Conservation (phyloP, 2,329 filamentous ascomycete species). For the Calonectria ilicicola region DNA sequence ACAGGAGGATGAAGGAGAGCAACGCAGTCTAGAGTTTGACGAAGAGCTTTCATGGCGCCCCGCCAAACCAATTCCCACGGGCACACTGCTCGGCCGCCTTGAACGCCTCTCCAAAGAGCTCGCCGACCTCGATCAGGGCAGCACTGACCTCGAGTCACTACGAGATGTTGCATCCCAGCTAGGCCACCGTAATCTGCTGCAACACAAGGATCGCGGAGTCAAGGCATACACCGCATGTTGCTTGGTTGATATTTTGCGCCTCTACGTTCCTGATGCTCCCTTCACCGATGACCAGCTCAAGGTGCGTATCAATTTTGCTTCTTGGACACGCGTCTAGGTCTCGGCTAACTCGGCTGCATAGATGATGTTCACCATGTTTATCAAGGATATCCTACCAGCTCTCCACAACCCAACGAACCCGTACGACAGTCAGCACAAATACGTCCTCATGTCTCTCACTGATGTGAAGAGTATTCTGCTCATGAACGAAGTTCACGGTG, state of each 20-base stretch:
- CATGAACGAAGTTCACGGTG: constrained; percentile 86
- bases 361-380: constrained; percentile 94
- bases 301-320: constrained; percentile 60
- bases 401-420: constrained; percentile 88
- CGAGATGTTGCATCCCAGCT: constrained; percentile 87
- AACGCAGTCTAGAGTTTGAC: constrained; percentile 77
- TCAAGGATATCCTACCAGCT: constrained; percentile 84
- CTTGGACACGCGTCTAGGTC: not conserved
- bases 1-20: constrained; percentile 42
- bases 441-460: constrained; percentile 87
- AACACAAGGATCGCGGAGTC: constrained; percentile 94
- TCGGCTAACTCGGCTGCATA: constrained; percentile 52
- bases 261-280: constrained; percentile 95
- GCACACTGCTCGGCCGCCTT: constrained; percentile 84
- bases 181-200: constrained; percentile 82
- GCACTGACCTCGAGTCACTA: constrained; percentile 85
- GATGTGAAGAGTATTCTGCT: constrained; percentile 96
- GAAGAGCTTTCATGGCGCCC: constrained; percentile 91
- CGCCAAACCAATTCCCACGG: constrained; percentile 87
- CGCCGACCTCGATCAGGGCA: constrained; percentile 87
- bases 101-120: constrained; percentile 87
- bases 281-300: constrained; percentile 92
- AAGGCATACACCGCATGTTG: constrained; percentile 90
- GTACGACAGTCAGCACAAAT: constrained; percentile 94
- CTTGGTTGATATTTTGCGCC: constrained; percentile 90